Conservation (phyloP, 2,329 filamentous ascomycete species). For the Knoxdaviesia capensis region DNA sequence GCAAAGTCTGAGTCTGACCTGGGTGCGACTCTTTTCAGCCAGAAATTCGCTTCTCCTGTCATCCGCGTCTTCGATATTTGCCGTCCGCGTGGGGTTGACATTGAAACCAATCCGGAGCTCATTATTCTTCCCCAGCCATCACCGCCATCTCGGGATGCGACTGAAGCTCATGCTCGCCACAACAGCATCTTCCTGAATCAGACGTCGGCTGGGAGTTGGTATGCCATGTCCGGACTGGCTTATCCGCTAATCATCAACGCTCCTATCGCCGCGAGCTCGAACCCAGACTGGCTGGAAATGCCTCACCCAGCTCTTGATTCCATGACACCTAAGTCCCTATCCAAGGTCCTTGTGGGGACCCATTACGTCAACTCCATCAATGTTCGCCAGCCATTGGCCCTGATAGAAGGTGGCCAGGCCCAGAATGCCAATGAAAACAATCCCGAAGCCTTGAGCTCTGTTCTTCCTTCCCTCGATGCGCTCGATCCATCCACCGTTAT, state of each 20-base stretch:
- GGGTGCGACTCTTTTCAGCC: conserved; percentile 39
- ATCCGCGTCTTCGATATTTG: conserved; percentile 79
- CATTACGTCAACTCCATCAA: conserved; percentile 32
- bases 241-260: conserved; percentile 72
- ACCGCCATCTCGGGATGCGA: conserved; percentile 34
- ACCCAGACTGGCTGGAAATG: conserved; percentile 26
- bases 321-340: conserved; percentile 25
- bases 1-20: conserved; percentile 38
- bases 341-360: conserved; percentile 47
- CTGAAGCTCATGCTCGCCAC: conserved; percentile 29
- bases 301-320: conserved; percentile 17
- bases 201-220: conserved; percentile 78
- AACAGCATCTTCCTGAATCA: conserved; percentile 69
- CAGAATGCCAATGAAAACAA: too few species aligned
- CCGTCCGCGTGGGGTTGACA: conserved; percentile 43
- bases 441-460: too few species aligned
- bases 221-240: conserved; percentile 67
- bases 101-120: conserved; percentile 50
- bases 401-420: too few species aligned
- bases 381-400: too few species aligned
- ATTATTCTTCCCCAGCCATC: conserved; percentile 73
- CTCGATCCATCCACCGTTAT: too few species aligned
- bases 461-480: too few species aligned
- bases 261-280: conserved; percentile 23
- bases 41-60: conserved; percentile 57